These are phyloP conservation scores for Trypethelium eluteriae DNA, from an alignment of 495 filamentous ascomycete genomes.

Conservation along the genomic window DNA sequence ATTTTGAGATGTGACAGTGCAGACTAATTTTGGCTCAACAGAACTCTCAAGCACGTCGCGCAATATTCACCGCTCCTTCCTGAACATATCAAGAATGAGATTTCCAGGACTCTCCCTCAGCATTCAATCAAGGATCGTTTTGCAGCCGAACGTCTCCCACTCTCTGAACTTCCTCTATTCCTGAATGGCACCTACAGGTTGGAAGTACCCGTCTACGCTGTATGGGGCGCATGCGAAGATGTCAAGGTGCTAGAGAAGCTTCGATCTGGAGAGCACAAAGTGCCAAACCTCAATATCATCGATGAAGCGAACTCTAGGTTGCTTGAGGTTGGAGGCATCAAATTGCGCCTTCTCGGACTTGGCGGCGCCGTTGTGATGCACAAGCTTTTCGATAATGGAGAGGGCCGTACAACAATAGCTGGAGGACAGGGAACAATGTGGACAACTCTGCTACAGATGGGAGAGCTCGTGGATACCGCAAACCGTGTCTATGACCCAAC, in stretches of 20 bases:
- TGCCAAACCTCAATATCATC: slow-evolving; percentile 94
- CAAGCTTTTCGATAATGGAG: slow-evolving; percentile 98
- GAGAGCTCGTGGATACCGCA: slow-evolving; percentile 94
- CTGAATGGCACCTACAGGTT: slow-evolving; percentile 80
- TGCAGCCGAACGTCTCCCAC: slow-evolving; percentile 68
- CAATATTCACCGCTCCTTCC: slow-evolving; percentile 94
- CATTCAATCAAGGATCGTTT: slow-evolving; percentile 75
- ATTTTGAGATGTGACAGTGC: background rate
- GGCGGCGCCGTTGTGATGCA: slow-evolving; percentile 99
- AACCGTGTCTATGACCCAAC: slow-evolving; percentile 97
- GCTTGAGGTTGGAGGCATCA: slow-evolving; percentile 89
- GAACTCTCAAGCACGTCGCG: slow-evolving; percentile 94
- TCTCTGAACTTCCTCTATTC: slow-evolving; percentile 91
- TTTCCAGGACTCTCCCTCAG: slow-evolving; percentile 56
- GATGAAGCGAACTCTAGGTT: slow-evolving; percentile 94
- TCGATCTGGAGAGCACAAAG: slow-evolving; percentile 94
- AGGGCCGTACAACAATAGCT: slow-evolving; percentile 94
- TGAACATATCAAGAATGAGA: slow-evolving; percentile 78
- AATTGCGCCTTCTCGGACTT: slow-evolving; percentile 86
- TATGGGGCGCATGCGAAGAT: slow-evolving; percentile 99
- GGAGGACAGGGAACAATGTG: slow-evolving; percentile 99
- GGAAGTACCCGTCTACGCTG: slow-evolving; percentile 94
- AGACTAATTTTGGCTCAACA: slow-evolving; percentile 35
- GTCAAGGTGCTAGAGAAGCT: slow-evolving; percentile 97
- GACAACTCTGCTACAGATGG: slow-evolving; percentile 98